phyloP scores from a whole-genome alignment of 2,329 filamentous ascomycete species.

The Cladorrhinum sp. region DNA sequence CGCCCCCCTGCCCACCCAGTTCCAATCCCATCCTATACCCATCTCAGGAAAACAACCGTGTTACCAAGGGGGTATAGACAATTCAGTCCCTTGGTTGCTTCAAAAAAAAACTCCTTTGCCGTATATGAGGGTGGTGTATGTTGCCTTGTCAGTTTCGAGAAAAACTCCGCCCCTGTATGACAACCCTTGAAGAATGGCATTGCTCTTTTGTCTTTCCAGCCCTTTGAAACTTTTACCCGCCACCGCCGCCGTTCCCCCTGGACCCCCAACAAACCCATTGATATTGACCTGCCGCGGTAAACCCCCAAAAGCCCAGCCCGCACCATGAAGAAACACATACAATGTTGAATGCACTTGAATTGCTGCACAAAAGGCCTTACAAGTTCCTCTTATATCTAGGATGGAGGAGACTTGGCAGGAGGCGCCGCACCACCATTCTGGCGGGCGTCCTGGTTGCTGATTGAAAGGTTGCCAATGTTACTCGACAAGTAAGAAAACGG shows the following conservation, averaged over 20 bases:
- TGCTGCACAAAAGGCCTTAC: constrained; percentile 29
- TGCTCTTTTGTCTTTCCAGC: constrained; percentile 43
- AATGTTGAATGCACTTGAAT: constrained; percentile 22
- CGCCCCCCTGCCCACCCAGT: constrained; percentile 20
- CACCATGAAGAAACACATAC: constrained; percentile 40
- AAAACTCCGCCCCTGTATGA: constrained; percentile 30
- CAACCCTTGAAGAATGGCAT: constrained; percentile 31
- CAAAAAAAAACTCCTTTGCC: constrained; percentile 4
- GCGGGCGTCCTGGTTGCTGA: constrained; percentile 62
- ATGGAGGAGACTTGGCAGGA: constrained; percentile 59
- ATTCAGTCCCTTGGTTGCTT: constrained; percentile 8
- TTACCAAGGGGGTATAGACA: constrained; percentile 12
- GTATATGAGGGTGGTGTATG: constrained; percentile 3
- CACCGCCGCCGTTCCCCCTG: constrained; percentile 34
- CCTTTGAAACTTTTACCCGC: constrained; percentile 38
- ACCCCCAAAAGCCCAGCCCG: constrained; percentile 42
- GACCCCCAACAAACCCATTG: constrained; percentile 24
- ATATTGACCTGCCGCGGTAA: constrained; percentile 24
- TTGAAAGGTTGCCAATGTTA: constrained; percentile 69
- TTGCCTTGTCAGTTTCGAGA: constrained; percentile 27
- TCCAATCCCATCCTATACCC: constrained; percentile 12
- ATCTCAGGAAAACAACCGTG: constrained; percentile 6
- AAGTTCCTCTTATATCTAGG: constrained; percentile 30
- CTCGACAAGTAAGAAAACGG: constrained; percentile 77
- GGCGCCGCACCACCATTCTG: constrained; percentile 60